Conservation (phyloP, 2,329 filamentous ascomycete genomes). For the Arthroderma sp. region DNA sequence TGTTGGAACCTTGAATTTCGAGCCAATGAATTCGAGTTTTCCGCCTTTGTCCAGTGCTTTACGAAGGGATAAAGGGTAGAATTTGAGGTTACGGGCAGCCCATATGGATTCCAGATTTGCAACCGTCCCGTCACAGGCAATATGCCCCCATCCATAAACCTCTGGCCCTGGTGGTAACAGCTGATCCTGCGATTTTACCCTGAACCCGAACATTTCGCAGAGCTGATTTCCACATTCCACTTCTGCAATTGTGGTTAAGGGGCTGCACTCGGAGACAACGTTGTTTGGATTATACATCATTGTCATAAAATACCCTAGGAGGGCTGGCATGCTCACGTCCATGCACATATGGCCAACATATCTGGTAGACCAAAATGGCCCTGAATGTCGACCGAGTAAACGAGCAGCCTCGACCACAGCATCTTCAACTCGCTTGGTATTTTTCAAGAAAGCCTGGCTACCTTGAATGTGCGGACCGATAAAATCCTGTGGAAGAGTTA, state of each 20-base stretch:
- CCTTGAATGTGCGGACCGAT: slow-evolving; percentile 13
- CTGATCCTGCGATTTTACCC: slow-evolving; percentile 11
- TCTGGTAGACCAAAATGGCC: slow-evolving; percentile 32
- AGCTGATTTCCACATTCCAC: slow-evolving; percentile 34
- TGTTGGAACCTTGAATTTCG: slow-evolving; percentile 18
- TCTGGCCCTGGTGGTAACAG: slow-evolving; percentile 9
- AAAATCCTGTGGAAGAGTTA: slow-evolving; percentile 8
- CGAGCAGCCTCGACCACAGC: slow-evolving; percentile 25
- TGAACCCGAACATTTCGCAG: slow-evolving; percentile 35
- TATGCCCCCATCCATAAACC: slow-evolving; percentile 31
- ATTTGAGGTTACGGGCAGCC: slow-evolving; percentile 35
- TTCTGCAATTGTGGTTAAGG: slow-evolving; percentile 33
- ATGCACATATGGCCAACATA: slow-evolving; percentile 37
- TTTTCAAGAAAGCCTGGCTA: slow-evolving; percentile 22
- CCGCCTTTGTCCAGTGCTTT: slow-evolving; percentile 10
- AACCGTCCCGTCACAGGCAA: slow-evolving; percentile 29
- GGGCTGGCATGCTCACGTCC: slow-evolving; percentile 30
- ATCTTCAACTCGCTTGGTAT: slow-evolving; percentile 22
- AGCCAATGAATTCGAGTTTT: not conserved
- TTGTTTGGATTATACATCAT: slow-evolving; percentile 42
- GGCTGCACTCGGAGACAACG: slow-evolving; percentile 34
- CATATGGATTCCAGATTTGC: slow-evolving; percentile 39
- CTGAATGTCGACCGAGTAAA: slow-evolving; percentile 30
- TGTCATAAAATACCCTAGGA: slow-evolving; percentile 37
- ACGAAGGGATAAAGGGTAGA: slow-evolving; percentile 31